A percentile compares a stretch with the other conserved stretches of the same genome.
Evolutionary conservation across 768 basidiomycete genomes (phyloP).

Genomic region (Suillus placidus): DNA sequence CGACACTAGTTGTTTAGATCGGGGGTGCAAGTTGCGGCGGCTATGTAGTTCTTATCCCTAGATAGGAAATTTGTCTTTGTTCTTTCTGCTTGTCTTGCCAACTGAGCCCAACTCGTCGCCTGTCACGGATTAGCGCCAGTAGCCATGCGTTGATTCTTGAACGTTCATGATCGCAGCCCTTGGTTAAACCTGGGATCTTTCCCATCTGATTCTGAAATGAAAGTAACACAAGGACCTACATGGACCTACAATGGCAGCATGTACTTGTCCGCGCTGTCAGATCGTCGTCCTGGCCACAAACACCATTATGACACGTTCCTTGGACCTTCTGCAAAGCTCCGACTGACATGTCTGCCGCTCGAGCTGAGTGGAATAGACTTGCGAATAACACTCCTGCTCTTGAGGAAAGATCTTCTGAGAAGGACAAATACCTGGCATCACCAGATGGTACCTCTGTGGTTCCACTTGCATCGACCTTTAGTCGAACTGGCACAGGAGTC

Average conservation of each 20-base stretch:
- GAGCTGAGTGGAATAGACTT: constrained; percentile 1
- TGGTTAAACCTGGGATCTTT: too few species aligned
- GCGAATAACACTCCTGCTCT: background rate
- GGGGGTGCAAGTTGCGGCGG: background rate
- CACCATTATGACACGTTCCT: background rate
- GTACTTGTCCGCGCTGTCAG: background rate
- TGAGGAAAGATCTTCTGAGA: background rate
- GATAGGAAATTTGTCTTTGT: background rate
- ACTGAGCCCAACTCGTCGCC: too few species aligned
- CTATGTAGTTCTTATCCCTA: background rate
- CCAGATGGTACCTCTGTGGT: background rate
- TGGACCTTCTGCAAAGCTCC: background rate
- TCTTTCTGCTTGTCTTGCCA: background rate
- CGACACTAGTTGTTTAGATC: background rate
- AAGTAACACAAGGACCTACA: too few species aligned
- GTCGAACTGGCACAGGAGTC: background rate
- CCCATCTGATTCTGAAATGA: too few species aligned
- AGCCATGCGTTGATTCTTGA: too few species aligned
- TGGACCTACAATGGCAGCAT: too few species aligned
- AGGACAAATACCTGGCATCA: background rate
- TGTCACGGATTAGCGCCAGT: too few species aligned
- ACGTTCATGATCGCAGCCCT: too few species aligned
- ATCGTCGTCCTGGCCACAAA: background rate
- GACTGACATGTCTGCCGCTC: background rate
- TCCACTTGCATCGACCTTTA: background rate